Percentiles rank a stretch among this genome's conserved stretches.
Conservation (phyloP, 2,329 filamentous ascomycete species). For the Rutstroemia sydowiana region DNA sequence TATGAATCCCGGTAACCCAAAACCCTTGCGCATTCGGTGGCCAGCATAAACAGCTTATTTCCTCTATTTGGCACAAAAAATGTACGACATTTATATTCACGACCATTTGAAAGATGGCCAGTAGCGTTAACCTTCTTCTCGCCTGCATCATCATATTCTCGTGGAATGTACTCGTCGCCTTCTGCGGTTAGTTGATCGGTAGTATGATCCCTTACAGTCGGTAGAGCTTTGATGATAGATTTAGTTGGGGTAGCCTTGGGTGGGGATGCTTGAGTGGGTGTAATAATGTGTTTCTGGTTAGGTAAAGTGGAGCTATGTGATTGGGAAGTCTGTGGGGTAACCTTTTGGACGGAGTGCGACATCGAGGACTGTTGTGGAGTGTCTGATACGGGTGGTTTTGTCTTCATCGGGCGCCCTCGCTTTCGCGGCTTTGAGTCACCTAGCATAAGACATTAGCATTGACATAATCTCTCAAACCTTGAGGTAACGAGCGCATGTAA, state of each 20-base stretch:
- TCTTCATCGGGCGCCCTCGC: constrained; percentile 31
- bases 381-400: constrained; percentile 43
- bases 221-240: constrained; percentile 82
- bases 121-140: constrained; percentile 88
- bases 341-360: constrained; percentile 35
- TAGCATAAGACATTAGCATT: constrained; percentile 25
- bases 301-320: constrained; percentile 31
- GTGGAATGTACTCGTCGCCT: constrained; percentile 89
- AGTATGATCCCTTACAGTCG: constrained; percentile 93
- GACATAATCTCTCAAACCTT: constrained; percentile 17
- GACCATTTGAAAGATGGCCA: constrained; percentile 72
- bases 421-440: constrained; percentile 36
- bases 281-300: constrained; percentile 24
- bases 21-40: constrained; percentile 91
- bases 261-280: constrained; percentile 49
- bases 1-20: constrained; percentile 97
- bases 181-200: constrained; percentile 87
- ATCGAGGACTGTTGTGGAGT: constrained; percentile 42
- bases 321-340: constrained; percentile 49
- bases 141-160: constrained; percentile 85
- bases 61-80: constrained; percentile 88
- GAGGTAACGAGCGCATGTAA: constrained; percentile 20
- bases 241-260: constrained; percentile 77
- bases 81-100: constrained; percentile 87
- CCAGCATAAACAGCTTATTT: constrained; percentile 96